A percentile compares a stretch with the other conserved stretches of the same genome.
Evolutionary conservation across 1,284 basidiomycete species (phyloP).

Genomic region (Ustilago xerochloae): DNA sequence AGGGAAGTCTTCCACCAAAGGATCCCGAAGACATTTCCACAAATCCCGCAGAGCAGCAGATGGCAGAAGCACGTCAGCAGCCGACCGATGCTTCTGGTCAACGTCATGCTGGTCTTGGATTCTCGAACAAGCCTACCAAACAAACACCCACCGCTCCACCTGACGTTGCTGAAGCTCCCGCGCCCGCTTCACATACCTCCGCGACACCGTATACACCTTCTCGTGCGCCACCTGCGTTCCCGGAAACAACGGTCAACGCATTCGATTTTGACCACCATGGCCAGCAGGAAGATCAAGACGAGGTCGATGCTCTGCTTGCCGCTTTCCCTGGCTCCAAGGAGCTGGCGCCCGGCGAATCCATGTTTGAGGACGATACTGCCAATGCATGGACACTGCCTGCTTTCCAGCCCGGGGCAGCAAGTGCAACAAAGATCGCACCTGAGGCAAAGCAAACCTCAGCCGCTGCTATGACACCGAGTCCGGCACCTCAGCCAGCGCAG

Average conservation of each 20-base stretch:
- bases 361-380: slow-evolving; percentile 28
- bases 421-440: neutral
- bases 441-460: neutral
- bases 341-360: slow-evolving; percentile 41
- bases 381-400: slow-evolving; percentile 26
- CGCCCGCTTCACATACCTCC: neutral
- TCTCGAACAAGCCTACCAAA: slow-evolving; percentile 25
- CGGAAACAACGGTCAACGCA: neutral
- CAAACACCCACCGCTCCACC: slow-evolving; percentile 2
- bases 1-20: slow-evolving; percentile 24
- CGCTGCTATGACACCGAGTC: too few species aligned
- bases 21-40: slow-evolving; percentile 6
- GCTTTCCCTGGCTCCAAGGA: slow-evolving; percentile 53
- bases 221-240: slow-evolving; percentile 10
- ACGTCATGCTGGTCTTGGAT: slow-evolving; percentile 49
- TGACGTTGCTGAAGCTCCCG: neutral
- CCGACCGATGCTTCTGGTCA: slow-evolving; percentile 15
- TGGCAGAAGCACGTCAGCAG: slow-evolving; percentile 15
- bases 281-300: slow-evolving; percentile 23
- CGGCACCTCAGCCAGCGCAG: neutral
- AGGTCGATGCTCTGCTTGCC: slow-evolving; percentile 42
- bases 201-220: slow-evolving; percentile 23
- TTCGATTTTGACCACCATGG: slow-evolving; percentile 19
- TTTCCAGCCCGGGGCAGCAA: slow-evolving; percentile 18
- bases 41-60: slow-evolving; percentile 16